Evolutionary conservation across 805 yeast genomes (phyloP).

Genomic region (Isabelozyma rhagii): DNA sequence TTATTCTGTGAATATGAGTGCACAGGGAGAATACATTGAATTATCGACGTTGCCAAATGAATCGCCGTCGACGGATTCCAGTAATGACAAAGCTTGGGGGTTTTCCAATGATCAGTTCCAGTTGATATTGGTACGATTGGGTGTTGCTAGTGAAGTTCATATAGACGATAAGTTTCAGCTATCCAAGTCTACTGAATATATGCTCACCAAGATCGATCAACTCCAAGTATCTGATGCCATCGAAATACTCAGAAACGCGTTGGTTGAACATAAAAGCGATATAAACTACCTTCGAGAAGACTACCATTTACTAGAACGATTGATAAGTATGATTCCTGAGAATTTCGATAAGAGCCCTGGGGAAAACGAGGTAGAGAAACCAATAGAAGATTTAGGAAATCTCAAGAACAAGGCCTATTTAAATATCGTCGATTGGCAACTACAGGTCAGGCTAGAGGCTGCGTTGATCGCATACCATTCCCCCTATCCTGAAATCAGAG

Average conservation of each 20-base stretch:
- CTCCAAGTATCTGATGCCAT: conserved; percentile 23
- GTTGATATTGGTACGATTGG: neutral
- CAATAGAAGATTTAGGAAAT: neutral
- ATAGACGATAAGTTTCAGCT: neutral
- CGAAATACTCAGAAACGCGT: conserved; percentile 29
- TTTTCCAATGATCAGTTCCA: neutral
- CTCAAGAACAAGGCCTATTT: conserved; percentile 18
- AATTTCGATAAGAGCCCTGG: conserved; percentile 8
- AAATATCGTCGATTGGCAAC: conserved; percentile 27
- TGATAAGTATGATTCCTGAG: conserved; percentile 17
- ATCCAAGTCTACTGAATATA: conserved; percentile 10
- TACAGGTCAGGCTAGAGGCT: conserved; percentile 36
- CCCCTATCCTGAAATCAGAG: conserved; percentile 40
- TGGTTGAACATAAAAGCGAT: conserved; percentile 32
- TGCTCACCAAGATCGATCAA: conserved; percentile 27
- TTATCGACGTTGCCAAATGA: neutral
- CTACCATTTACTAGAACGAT: conserved; percentile 26
- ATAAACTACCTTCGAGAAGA: conserved; percentile 36
- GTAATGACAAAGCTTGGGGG: neutral
- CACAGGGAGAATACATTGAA: neutral
- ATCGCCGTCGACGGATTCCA: neutral
- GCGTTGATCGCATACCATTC: conserved; percentile 36
- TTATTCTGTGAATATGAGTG: neutral
- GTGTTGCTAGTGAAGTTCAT: too few relatives aligned
- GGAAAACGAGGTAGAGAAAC: conserved; percentile 3